These are phyloP conservation scores for Sideroxylon spinosum DNA, from an alignment of 179 eudicot species.

Conservation along the genomic window DNA sequence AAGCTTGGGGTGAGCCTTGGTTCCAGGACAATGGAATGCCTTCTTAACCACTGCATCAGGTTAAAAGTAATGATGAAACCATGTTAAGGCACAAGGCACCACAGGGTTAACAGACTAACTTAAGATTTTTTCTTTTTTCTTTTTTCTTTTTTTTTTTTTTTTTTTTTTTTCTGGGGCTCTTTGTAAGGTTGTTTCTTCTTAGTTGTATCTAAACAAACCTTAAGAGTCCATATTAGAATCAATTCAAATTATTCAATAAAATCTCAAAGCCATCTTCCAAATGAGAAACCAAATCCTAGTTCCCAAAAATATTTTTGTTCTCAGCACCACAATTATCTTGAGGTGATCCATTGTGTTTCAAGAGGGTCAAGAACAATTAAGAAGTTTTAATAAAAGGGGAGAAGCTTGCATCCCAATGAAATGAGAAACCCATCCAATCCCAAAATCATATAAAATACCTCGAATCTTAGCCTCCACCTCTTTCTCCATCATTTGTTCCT, in stretches of 20 bases:
- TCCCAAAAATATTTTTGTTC: neutral
- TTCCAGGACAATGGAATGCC: too few species aligned
- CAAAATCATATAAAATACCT: slow-evolving; percentile 31
- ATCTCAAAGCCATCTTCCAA: neutral
- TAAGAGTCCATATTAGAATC: too few species aligned
- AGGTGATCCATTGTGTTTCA: neutral
- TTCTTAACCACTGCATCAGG: too few species aligned
- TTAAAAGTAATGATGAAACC: too few species aligned
- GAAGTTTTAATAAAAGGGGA: neutral
- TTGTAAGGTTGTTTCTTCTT: slow-evolving; percentile 4
- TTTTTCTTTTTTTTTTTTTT: too few species aligned
- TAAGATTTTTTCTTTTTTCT: too few species aligned
- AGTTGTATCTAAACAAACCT: neutral
- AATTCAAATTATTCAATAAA: neutral
- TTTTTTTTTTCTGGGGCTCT: too few species aligned
- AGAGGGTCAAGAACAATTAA: neutral
- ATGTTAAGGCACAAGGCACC: too few species aligned
- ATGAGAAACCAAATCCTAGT: neutral
- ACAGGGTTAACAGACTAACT: too few species aligned
- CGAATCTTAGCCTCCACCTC: slow-evolving; percentile 55
- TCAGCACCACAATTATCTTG: neutral
- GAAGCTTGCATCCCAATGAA: neutral
- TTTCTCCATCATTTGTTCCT: slow-evolving; percentile 50
- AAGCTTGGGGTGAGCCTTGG: too few species aligned
- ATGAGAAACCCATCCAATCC: neutral